These are phyloP conservation scores for Ulota crispa DNA, from an alignment of 225 moss, liverwort and hornwort genomes.

Conservation along the genomic window DNA sequence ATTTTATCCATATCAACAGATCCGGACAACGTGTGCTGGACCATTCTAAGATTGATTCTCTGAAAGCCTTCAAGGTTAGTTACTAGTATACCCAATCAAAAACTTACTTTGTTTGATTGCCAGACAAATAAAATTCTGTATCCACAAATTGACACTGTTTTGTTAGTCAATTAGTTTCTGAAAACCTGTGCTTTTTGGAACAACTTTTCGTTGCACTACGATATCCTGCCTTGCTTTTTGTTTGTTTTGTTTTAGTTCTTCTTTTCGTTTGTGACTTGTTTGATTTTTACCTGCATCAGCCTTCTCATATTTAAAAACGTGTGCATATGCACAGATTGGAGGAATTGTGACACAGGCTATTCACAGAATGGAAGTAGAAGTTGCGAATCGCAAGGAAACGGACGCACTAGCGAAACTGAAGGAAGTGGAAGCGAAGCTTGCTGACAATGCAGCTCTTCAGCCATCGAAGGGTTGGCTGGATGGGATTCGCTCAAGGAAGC, in stretches of 20 bases:
- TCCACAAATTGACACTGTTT: neutral
- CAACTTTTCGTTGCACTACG: neutral
- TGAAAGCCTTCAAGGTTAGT: conserved; percentile 68
- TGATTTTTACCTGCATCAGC: neutral
- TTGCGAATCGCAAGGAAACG: conserved; percentile 38
- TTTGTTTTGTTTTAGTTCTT: neutral
- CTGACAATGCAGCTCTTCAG: conserved; percentile 7
- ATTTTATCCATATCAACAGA: conserved; percentile 86
- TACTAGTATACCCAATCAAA: neutral
- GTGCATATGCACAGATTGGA: conserved; percentile 30
- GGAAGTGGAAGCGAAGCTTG: conserved; percentile 37
- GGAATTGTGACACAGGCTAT: conserved; percentile 56
- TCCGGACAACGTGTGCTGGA: conserved; percentile 88
- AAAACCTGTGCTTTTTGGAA: neutral
- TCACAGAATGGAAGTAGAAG: conserved; percentile 53
- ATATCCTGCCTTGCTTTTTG: neutral
- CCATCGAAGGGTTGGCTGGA: conserved; percentile 51
- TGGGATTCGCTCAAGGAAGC: conserved; percentile 47
- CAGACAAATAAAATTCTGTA: neutral
- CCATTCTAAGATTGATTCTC: conserved; percentile 82
- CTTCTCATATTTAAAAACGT: conserved; percentile 11
- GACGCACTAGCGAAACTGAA: conserved; percentile 40
- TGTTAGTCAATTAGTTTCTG: neutral
- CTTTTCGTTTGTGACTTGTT: neutral
- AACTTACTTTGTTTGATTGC: neutral